These are phyloP conservation scores for Globisporangium echinulatum DNA, from an alignment of 352 stramenopile genomes.

Conservation along the genomic window DNA sequence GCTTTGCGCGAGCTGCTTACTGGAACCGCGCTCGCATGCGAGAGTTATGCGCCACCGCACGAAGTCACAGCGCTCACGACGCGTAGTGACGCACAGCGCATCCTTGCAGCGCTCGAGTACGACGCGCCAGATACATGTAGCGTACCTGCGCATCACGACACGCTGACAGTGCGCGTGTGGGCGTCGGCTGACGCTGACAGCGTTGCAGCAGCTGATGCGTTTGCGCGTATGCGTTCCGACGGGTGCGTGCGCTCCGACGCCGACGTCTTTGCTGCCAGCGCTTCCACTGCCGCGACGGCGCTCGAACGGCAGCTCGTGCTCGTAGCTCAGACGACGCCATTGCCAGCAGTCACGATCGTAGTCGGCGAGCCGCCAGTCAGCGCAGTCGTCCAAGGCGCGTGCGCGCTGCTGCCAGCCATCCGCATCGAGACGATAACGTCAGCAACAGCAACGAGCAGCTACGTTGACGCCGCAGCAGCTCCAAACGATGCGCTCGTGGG, in stretches of 20 bases:
- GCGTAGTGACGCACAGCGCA: constrained; percentile 17
- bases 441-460: too few species aligned
- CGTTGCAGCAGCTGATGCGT: neutral
- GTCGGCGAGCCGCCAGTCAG: neutral
- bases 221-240: neutral
- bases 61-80: constrained; percentile 18
- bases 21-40: constrained; percentile 19
- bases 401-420: neutral
- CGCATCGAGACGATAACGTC: neutral
- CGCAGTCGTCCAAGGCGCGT: neutral
- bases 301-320: constrained; percentile 5
- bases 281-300: neutral
- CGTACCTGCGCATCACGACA: neutral
- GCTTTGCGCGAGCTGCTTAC: constrained; percentile 8
- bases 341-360: neutral
- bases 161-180: constrained; percentile 3
- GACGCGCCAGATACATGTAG: neutral
- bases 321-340: neutral
- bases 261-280: neutral
- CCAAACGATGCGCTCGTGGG: neutral
- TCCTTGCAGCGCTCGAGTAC: constrained; percentile 25
- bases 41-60: neutral
- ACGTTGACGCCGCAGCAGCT: neutral
- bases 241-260: neutral
- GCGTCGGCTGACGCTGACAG: neutral